A percentile compares a stretch with the other conserved stretches of the same genome.
phyloP scores from a whole-genome alignment of 768 basidiomycete genomes.

The Agaricus subrufescens region DNA sequence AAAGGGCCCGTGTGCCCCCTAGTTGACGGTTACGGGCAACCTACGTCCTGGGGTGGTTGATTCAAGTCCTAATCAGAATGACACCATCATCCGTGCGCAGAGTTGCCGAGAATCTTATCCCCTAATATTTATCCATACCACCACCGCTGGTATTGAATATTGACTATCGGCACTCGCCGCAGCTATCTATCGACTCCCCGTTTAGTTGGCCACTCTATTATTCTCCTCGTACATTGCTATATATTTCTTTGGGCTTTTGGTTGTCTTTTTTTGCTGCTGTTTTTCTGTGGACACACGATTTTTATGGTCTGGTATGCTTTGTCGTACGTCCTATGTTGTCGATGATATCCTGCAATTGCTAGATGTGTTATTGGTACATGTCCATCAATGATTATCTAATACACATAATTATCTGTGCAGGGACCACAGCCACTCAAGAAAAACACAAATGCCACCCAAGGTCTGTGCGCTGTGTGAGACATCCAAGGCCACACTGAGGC shows the following conservation, averaged over 20 bases:
- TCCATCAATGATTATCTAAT: neutral
- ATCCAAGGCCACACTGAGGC: conserved; percentile 80
- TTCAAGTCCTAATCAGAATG: conserved; percentile 11
- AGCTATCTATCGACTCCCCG: neutral
- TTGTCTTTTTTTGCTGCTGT: neutral
- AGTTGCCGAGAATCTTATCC: conserved; percentile 20
- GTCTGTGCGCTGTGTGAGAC: conserved; percentile 73
- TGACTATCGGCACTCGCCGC: neutral
- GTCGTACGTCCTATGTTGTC: neutral
- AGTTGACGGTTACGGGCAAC: conserved; percentile 27
- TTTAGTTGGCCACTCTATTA: neutral
- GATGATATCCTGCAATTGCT: neutral
- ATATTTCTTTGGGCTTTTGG: neutral
- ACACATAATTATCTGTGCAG: too few species aligned
- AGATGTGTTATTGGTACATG: neutral
- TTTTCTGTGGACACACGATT: neutral
- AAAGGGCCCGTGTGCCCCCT: conserved; percentile 1
- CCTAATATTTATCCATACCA: neutral
- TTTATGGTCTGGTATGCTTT: neutral
- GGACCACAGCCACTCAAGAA: too few species aligned
- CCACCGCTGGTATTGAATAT: neutral
- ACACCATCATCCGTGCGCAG: conserved; percentile 15
- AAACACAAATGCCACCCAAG: conserved; percentile 65
- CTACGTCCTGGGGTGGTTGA: conserved; percentile 19
- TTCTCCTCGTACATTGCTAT: neutral